Percentiles rank a stretch among this genome's conserved stretches.
These are phyloP conservation scores for Penicillium expansum DNA, from an alignment of 2,329 filamentous ascomycete genomes.

Conservation along the genomic window DNA sequence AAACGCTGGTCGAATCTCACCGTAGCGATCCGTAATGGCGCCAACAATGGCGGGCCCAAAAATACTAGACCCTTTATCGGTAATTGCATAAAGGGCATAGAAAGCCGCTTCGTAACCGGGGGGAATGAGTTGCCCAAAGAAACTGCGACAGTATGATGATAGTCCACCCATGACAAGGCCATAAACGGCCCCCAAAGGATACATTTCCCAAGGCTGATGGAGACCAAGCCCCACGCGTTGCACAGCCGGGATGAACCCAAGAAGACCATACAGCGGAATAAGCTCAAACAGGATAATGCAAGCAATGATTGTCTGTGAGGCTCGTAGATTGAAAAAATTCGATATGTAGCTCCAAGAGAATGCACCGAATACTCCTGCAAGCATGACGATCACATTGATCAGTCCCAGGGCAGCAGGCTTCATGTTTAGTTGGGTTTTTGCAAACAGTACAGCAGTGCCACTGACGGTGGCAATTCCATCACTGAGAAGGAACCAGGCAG, in stretches of 20 bases:
- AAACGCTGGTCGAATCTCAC: slow-evolving; percentile 81
- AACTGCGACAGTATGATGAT: slow-evolving; percentile 83
- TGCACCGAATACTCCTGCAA: slow-evolving; percentile 79
- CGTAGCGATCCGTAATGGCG: slow-evolving; percentile 79
- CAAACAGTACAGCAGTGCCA: slow-evolving; percentile 91
- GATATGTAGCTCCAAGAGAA: slow-evolving; percentile 86
- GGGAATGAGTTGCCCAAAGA: slow-evolving; percentile 92
- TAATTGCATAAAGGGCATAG: slow-evolving; percentile 94
- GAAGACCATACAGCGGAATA: slow-evolving; percentile 85
- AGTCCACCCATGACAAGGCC: slow-evolving; percentile 92
- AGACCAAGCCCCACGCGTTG: slow-evolving; percentile 74
- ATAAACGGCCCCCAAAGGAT: slow-evolving; percentile 83
- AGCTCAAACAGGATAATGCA: slow-evolving; percentile 88
- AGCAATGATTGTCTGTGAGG: slow-evolving; percentile 85
- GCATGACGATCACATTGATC: slow-evolving; percentile 89
- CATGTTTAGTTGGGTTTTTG: slow-evolving; percentile 92
- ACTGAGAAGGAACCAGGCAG: slow-evolving; percentile 89
- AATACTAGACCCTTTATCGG: slow-evolving; percentile 90
- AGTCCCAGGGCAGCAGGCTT: slow-evolving; percentile 79
- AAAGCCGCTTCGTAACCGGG: slow-evolving; percentile 94
- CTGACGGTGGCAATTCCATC: slow-evolving; percentile 94
- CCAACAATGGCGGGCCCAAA: slow-evolving; percentile 95
- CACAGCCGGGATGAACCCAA: slow-evolving; percentile 82
- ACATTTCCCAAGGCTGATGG: slow-evolving; percentile 98
- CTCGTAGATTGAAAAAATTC: slow-evolving; percentile 64